Base-by-base conservation (phyloP, 768 basidiomycete genomes). In the Xanthoconium stramineum region DNA sequence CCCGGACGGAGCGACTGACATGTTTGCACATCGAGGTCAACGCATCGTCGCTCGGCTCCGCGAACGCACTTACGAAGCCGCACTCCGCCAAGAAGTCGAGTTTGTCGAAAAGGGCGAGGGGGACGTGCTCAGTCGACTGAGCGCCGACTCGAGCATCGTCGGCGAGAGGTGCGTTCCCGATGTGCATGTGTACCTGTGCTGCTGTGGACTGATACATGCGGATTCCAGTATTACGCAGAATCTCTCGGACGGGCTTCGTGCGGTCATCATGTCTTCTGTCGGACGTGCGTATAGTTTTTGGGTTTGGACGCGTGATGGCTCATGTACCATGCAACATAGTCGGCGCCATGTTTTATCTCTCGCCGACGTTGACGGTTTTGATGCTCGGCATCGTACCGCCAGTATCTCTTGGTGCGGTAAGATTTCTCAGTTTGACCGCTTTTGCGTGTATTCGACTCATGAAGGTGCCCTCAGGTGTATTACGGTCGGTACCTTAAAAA, bases 401-500 rank as follows among this genome's bases (percentile, higher is more conserved):
- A 0, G 83, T 94, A 6, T 91, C 91, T 24, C 77, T 94, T 52
- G 91, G 91, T 61, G 87, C 94, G 64, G 83, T 95, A 74, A 32
- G 78, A 74, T 57, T 43, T 55, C 54, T n/a, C n/a, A n/a, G n/a
- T n/a, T 45, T 36, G 29, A 4, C 17, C 28, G 9, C 17, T n/a
- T 1, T 61, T 44, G n/a, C 56, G 52, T 7, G 15, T n/a, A 37
- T 61, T 40, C 46, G 44, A 13, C 55, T 66, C 54, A 62, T 54
- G 53, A 48, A 10, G 7, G 15, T 28, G 0, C 15, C n/a, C 2
- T 17, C 59, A 96, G 90, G 91, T 98, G 13, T 90, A 94, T 69
- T 99, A 99, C 65, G 95, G 96, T 60, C 85, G 94, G 13, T 99
- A 98, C 73, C 75, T 99, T 52, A 93, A 94, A 69, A 88, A 86